Base-by-base conservation (phyloP, 495 filamentous ascomycete genomes). In the Copromyces sp. region DNA sequence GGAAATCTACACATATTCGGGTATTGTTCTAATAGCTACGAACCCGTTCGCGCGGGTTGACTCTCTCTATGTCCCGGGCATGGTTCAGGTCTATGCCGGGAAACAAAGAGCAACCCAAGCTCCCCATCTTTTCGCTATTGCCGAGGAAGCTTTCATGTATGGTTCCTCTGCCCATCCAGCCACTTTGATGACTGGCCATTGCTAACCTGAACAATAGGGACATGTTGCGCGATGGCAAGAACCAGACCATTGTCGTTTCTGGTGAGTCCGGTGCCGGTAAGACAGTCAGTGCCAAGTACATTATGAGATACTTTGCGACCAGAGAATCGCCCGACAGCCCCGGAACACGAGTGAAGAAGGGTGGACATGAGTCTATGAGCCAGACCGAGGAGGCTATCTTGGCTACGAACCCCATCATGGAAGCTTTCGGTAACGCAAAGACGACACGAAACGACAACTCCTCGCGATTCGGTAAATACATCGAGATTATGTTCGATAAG, bases 241-340 rank as follows among this genome's bases (percentile, higher is more conserved):
- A 99, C 81, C 95, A 99, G 83, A 99, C 95, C 41, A 95, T 99
- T 70, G 95, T 99, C 70, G 95, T 99, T 6, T 98, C 96, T 20
- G 95, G 95, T 77, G 95, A 99, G 82, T 99, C 95, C 68, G 95
- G 95, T 85, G 95, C 95, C 72, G 95, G 95, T 71, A 99, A 99
- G 83, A 99, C 95, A 0, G 95, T 99, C 79, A 98, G 96, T 82
- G 95, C 95, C 45, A 99, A 99, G 81, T 99, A 99, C 81, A 98
- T 99, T 78, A 99, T 99, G 95, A 87, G 95, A 77, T 99, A 99
- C 84, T 99, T 99, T 82, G 96, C 95, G 72, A 99, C 96, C 41
- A 89, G 97, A 84, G 94, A 98, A 84, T 92, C 95, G 3, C 93
- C 96, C 59, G 94, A 95, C 74, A 92, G 93, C 77, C 92, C 94